Base-by-base conservation (phyloP, 2,329 filamentous ascomycete species). In the Pseudogymnoascus sp. region DNA sequence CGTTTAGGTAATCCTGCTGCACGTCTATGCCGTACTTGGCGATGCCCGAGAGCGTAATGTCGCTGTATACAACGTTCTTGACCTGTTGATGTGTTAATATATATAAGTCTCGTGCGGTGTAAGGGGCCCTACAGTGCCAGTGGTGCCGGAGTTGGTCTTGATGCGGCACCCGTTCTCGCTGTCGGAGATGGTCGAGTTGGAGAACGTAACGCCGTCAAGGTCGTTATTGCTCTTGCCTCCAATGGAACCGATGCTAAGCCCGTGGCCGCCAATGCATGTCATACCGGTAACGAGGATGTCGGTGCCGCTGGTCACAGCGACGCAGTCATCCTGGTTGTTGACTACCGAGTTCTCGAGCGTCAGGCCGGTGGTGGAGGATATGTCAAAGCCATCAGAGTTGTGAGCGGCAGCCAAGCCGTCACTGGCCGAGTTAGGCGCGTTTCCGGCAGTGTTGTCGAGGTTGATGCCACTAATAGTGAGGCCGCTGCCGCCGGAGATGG, bases 281-380 rank as follows among this genome's bases (percentile, higher is more conserved):
- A 70, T 70, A 8, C 66, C 66, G 2, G 67, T 71, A 66, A 73
- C 71, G 14, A 65, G 68, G 46, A 73, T 72, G 24, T 22, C 71
- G 22, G 75, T 78, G 62, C 83, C 82, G 2, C 80, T 83, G 75
- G 85, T 85, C 68, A 85, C 74, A 35, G 83, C 83, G 10, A 85
- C 72, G 68, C 83, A 86, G 69, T 85, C 83, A 65, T 86, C 83
- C 72, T 85, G 83, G 74, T 85, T 85, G 70, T 81, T 77, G 62
- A 85, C 75, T 62, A 74, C 77, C 26, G 81, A 81, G 43, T 78
- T 78, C 61, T 75, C 75, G 70, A 86, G 84, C 60, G 75, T 78
- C 38, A 85, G 74, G 37, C 75, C 76, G 24, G 73, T 75, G 14
- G 77, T 80, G 35, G 70, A 74, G 40, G 79, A 79, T 46, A 83